Base-by-base conservation (phyloP, 2,329 filamentous ascomycete genomes). In the Claviceps fusiformis region DNA sequence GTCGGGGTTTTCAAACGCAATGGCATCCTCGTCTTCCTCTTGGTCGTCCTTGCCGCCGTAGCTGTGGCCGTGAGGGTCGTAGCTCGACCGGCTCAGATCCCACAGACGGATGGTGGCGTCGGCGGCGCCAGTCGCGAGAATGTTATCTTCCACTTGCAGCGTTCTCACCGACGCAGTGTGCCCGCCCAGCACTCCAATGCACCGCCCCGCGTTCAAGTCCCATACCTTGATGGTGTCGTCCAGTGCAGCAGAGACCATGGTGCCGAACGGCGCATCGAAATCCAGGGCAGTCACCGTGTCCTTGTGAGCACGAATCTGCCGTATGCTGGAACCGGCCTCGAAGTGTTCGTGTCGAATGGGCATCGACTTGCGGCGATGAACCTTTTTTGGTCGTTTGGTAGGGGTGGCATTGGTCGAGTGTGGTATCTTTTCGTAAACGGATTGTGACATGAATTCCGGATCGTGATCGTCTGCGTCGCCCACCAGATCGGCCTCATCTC, bases 251-350 rank as follows among this genome's bases (percentile, higher is more conserved):
- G 90, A 92, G 6, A 97, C 89, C 81, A 97, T 83, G 24, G 89
- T 95, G 17, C 93, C 93, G 68, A 97, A 97, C 0, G 93, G 93
- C n/a, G 86, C 87, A 67, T 98, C 93, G 68, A 98, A 98, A 71
- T 97, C 93, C 58, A 98, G 69, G 8, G 92, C 87, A 0, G 91
- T 95, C 59, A 98, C 86, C 56, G 80, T 81, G 67, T 98, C 93
- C 53, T 82, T 83, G 68, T 98, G 93, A 2, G 92, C 90, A 61
- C 88, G 85, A 55, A 97, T 79, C 67, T 96, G 89, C 61, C 86
- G 86, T 64, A 98, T 95, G 64, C 80, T 82, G 39, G 88, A 90
- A 19, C 93, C 93, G 3, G 92, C 85, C 60, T 95, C 85, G 67
- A 96, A 89, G 70, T 97, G 90, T 70, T 97, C 93, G 71, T 98